Base-by-base conservation (phyloP, 768 basidiomycete species). In the Lactarius vividus region DNA sequence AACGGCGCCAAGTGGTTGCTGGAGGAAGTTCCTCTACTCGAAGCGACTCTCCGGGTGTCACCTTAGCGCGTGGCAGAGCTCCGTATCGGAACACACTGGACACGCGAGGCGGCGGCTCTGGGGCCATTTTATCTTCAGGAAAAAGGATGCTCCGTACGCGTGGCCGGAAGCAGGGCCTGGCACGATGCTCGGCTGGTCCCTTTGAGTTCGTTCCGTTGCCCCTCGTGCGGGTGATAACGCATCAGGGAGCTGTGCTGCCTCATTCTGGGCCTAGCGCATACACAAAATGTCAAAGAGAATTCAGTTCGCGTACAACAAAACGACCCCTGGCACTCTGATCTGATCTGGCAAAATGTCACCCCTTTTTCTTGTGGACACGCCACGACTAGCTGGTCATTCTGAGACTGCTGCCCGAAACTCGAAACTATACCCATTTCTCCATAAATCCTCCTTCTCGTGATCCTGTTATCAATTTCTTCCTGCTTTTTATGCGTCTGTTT, bases 151-250 rank as follows among this genome's bases (percentile, higher is more conserved):
- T 16, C 46, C 55, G 44, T 57, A 26, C 29, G 42, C 64, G 55
- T 57, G 64, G 55, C 16, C 16, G 28, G 35, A 61, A 57, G 37
- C 64, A 33, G 55, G 26, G 29, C 44, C 4, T 18, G 13, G 55
- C 55, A 29, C 64, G 55, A 39, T 20, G 29, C 26, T n/a, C 59
- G 39, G 44, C 44, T 57, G 61, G 54, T 57, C 60, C 55, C 35
- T 57, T 61, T 39, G 35, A 56, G n/a, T 61, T 61, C 55, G 29
- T 40, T 23, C 59, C 60, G 28, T 33, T 65, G 13, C 59, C 64
- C 44, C 64, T 65, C 46, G 55, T 61, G 60, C 44, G 11, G 35
- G 59, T 65, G 54, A 57, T 31, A 46, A 56, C 59, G 16, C 64
- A 35, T 44, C 53, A 10, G 23, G 44, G 42, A 37, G 54, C 64